Conservation (phyloP, 441 rosid genomes). For the Rhodomyrtus psidioides region DNA sequence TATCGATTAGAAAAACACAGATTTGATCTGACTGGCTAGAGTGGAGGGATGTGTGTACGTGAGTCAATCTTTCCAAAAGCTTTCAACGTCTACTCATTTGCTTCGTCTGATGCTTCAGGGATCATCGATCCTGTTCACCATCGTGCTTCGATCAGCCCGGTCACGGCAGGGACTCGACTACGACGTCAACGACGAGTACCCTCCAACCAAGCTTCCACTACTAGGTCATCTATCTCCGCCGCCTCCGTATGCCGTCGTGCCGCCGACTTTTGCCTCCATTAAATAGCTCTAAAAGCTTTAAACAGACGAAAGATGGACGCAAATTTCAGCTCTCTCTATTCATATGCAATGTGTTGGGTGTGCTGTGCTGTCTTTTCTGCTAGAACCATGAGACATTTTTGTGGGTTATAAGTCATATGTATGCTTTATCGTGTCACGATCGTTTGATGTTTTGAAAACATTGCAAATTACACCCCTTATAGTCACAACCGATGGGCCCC, state of each 20-base stretch:
- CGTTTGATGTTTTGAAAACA: neutral
- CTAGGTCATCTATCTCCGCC: constrained; percentile 16
- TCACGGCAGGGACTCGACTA: constrained; percentile 2
- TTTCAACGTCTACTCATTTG: neutral
- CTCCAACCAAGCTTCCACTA: constrained; percentile 25
- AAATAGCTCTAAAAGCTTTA: neutral
- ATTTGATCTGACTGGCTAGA: neutral
- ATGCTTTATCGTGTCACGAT: neutral
- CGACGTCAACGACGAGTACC: constrained; percentile 24
- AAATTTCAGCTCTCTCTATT: constrained; percentile 4
- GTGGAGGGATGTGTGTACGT: neutral
- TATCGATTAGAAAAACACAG: neutral
- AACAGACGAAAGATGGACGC: constrained; percentile 11
- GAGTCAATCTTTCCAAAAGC: neutral
- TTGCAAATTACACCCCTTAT: neutral
- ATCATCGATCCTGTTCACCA: constrained; percentile 20
- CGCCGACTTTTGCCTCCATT: neutral
- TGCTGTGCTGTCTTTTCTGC: neutral
- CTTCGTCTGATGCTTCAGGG: constrained; percentile 21
- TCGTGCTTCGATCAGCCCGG: constrained; percentile 27
- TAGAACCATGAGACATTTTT: neutral
- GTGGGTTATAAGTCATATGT: neutral
- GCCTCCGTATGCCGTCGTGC: constrained; percentile 13
- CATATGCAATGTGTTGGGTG: neutral
- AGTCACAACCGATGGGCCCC: neutral